These are phyloP conservation scores for Trichoderma sp. DNA, from an alignment of 2,329 filamentous ascomycete genomes.

Conservation along the genomic window DNA sequence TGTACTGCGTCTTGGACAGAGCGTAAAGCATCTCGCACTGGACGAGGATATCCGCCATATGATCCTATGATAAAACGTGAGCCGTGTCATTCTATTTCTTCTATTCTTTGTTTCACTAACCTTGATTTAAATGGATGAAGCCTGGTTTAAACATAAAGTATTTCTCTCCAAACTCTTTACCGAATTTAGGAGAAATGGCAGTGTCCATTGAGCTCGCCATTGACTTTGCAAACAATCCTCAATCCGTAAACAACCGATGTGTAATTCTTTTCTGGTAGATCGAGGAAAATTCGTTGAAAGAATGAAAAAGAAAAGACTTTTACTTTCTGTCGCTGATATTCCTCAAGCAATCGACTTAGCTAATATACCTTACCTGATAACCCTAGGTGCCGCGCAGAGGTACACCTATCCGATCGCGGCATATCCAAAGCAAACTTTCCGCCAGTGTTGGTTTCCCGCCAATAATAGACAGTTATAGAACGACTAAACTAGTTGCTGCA, in stretches of 20 bases:
- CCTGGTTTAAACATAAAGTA: conserved; percentile 26
- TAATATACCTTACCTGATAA: conserved; percentile 2
- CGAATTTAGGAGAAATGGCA: not conserved
- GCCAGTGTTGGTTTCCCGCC: conserved; percentile 1
- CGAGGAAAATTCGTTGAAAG: not conserved
- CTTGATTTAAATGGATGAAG: conserved; percentile 21
- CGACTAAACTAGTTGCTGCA: not conserved
- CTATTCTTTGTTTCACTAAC: not conserved
- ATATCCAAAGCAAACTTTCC: not conserved
- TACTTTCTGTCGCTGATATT: not conserved
- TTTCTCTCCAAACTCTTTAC: conserved; percentile 14
- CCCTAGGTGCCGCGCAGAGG: not conserved
- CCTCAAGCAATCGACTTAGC: not conserved
- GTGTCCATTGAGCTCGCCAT: not conserved
- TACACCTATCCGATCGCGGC: not conserved
- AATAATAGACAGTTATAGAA: not conserved
- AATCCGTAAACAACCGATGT: not conserved
- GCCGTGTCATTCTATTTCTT: no score
- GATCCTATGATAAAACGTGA: not conserved
- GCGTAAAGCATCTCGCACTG: conserved; percentile 16
- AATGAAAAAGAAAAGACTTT: not conserved
- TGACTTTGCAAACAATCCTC: not conserved
- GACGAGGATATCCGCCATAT: conserved; percentile 5
- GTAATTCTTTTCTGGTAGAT: not conserved
- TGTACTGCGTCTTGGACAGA: conserved; percentile 19